These are phyloP conservation scores for Penicillium sp. DNA, from an alignment of 2,329 filamentous ascomycete genomes.

Conservation along the genomic window DNA sequence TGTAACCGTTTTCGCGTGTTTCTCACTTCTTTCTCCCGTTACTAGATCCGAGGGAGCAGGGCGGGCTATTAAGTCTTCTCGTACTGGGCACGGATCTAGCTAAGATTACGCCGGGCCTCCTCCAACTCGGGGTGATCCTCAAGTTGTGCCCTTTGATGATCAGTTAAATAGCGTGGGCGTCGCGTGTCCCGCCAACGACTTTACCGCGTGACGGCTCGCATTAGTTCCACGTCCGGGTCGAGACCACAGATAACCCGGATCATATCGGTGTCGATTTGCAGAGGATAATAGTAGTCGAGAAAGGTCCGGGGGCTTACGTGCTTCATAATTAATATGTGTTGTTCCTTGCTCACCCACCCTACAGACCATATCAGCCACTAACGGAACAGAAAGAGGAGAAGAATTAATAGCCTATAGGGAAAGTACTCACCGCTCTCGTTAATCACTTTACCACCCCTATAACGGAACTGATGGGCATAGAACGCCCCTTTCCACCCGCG, in stretches of 20 bases:
- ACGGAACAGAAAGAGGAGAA: neutral
- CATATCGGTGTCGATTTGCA: neutral
- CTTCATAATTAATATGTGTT: neutral
- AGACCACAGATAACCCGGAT: neutral
- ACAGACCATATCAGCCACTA: neutral
- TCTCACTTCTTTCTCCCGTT: conserved; percentile 17
- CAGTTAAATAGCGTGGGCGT: neutral
- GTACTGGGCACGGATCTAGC: neutral
- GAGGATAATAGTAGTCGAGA: neutral
- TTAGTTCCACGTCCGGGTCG: neutral
- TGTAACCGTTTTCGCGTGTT: conserved; percentile 18
- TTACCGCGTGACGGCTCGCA: neutral
- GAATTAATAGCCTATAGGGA: neutral
- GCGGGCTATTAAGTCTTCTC: conserved; percentile 8
- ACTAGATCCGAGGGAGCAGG: conserved; percentile 7
- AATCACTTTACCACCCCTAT: neutral
- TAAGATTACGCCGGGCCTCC: neutral
- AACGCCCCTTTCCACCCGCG: neutral
- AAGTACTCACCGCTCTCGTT: neutral
- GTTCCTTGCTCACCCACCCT: neutral
- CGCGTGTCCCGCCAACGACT: neutral
- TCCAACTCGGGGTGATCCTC: neutral
- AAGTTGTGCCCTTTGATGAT: neutral
- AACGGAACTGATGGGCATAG: neutral
- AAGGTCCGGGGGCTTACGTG: neutral